A percentile compares a stretch with the other conserved stretches of the same genome.
These are phyloP conservation scores for Rhododendron kiyosumense DNA, from an alignment of 148 eudicot genomes.

Conservation along the genomic window DNA sequence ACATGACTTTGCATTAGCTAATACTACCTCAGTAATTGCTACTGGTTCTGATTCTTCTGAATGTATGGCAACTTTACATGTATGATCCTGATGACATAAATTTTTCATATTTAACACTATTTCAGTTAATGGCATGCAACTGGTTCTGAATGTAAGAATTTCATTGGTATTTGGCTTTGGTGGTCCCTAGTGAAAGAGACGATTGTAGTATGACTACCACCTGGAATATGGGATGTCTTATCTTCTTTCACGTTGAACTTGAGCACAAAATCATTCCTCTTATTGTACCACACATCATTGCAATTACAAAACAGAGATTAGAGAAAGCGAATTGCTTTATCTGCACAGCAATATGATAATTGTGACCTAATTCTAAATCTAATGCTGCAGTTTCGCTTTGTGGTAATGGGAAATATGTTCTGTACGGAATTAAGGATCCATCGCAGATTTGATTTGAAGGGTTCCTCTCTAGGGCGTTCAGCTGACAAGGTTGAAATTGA, in stretches of 20 bases:
- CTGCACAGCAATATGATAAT: background rate
- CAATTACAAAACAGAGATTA: background rate
- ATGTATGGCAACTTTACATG: background rate
- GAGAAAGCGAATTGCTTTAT: background rate
- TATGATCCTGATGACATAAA: background rate
- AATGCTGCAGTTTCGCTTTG: slow-evolving; percentile 85
- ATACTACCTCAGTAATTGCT: background rate
- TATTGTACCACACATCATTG: background rate
- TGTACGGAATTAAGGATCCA: slow-evolving; percentile 97
- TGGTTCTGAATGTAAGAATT: background rate
- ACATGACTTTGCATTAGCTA: background rate
- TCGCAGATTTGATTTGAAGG: slow-evolving; percentile 89
- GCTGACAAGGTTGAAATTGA: slow-evolving; percentile 94
- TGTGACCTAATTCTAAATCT: slow-evolving; percentile 13
- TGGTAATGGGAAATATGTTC: slow-evolving; percentile 99
- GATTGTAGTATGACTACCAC: background rate
- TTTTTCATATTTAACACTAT: background rate
- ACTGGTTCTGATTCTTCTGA: background rate
- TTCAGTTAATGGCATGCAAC: background rate
- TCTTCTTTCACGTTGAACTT: background rate
- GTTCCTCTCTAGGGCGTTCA: slow-evolving; percentile 91
- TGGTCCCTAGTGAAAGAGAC: background rate
- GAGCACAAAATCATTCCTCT: background rate
- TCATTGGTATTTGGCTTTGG: background rate
- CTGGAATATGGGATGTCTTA: background rate